Evolutionary conservation across 2,329 filamentous ascomycete genomes (phyloP), one percentile per base, ranked within the genome.

Genomic region (Hypoxylon sp.): DNA sequence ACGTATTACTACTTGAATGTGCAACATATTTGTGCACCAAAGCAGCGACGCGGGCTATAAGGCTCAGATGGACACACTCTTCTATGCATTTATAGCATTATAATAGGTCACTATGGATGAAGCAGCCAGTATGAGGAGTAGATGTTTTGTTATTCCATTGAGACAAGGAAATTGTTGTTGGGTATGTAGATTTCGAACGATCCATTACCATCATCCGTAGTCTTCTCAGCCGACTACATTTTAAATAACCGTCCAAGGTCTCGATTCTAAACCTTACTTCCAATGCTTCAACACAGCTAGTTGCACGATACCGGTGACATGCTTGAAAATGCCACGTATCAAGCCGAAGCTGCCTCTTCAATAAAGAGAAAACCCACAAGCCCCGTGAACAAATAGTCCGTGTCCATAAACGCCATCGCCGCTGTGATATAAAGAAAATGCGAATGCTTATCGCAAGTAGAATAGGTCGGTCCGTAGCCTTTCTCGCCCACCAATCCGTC

Each of bases 331-430:
- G 50, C 19, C 34, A 25, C 25, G 51, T 59, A 56, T 32, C 41
- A 38, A 63, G 49, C n/a, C 14, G 34, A n/a, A 11, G n/a, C 43
- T 30, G 5, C 21, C 21, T 55, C 34, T 41, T n/a, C 28, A 9
- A 51, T 30, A 7, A 28, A 5, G 14, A 34, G 56, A 53, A 53
- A 23, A 53, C 36, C 11, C 28, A 43, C 34, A 43, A 28, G 11
- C 17, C 53, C 43, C 14, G 17, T 3, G 10, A 63, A 60, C n/a
- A 23, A 60, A 59, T 23, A 61, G 5, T 43, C 60, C 66, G 2
- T 41, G 43, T 56, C 67, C 56, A 10, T 61, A 64, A 68, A 69
- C 67, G 63, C 67, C 67, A 28, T 55, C 19, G 58, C 67, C 60
- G 30, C 32, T 32, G 19, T 30, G 21, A 49, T 52, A 21, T 28